These are phyloP conservation scores for Actinomortierella wolfii DNA, from an alignment of 371 early-diverging fungal genomes.

Conservation along the genomic window DNA sequence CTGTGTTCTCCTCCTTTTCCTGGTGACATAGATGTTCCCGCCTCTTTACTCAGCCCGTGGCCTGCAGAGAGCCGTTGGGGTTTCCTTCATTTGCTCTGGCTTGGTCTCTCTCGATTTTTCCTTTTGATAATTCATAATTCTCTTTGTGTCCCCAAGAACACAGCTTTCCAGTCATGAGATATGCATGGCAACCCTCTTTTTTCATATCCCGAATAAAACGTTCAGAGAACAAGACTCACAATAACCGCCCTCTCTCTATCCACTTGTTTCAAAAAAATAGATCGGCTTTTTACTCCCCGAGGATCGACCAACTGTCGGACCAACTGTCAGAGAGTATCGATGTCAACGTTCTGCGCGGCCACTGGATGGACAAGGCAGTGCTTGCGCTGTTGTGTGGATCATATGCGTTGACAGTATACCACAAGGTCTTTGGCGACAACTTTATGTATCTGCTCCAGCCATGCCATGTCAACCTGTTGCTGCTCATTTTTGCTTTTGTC, in stretches of 20 bases:
- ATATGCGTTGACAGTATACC: conserved; percentile 39
- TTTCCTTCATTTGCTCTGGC: too few species aligned
- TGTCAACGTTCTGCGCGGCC: conserved; percentile 30
- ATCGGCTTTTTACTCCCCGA: conserved; percentile 42
- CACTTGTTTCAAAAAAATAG: conserved; percentile 8
- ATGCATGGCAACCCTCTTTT: neutral
- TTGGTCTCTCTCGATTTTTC: neutral
- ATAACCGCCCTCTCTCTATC: neutral
- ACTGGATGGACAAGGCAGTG: conserved; percentile 42
- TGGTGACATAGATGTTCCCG: too few species aligned
- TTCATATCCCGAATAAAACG: neutral
- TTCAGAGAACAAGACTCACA: neutral
- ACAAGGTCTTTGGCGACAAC: conserved; percentile 42
- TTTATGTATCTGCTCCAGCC: conserved; percentile 62
- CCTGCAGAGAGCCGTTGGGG: too few species aligned
- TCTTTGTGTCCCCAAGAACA: neutral
- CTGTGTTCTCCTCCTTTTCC: neutral
- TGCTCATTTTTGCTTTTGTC: conserved; percentile 56
- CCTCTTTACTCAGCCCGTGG: too few species aligned
- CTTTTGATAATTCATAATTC: neutral
- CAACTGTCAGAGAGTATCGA: conserved; percentile 37
- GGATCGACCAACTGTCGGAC: conserved; percentile 34
- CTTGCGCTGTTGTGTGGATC: conserved; percentile 32
- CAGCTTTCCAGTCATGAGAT: neutral
- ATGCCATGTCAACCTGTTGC: conserved; percentile 63